Base-by-base conservation (phyloP, 2,329 filamentous ascomycete genomes). In the Stromatinia cepivora region DNA sequence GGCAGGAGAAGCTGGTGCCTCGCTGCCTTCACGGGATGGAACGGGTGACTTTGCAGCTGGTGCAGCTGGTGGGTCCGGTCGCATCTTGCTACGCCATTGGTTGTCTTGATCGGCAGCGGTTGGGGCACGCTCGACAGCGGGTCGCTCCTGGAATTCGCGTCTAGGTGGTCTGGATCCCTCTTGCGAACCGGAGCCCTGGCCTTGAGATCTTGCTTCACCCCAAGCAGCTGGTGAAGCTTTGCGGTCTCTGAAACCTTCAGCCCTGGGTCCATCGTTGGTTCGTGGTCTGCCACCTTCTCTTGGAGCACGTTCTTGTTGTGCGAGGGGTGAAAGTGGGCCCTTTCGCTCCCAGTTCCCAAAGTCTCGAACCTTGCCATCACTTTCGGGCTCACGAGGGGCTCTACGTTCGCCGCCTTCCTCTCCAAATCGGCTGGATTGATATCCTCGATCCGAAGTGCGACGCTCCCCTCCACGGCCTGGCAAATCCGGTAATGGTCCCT, bases 291-390 rank as follows among this genome's bases (percentile, higher is more conserved):
- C 87, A 71, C 82, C 85, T 52, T 88, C 87, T 71, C 87, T 84
- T 65, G 84, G 83, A 63, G 80, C 81, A 69, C 83, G 82, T 72
- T 89, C 86, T 58, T 82, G 79, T 70, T 82, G 85, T 65, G 84
- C 84, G 74, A 82, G 84, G 31, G 94, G 92, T 54, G 94, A 92
- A 69, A 98, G 85, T 50, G 95, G 95, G 17, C 95, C 95, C 79
- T 92, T 95, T 76, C 95, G 92, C 81, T 97, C 94, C 95, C 95
- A 99, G 81, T 93, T 96, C 75, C 88, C 86, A 74, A 95, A 91
- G 79, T 96, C 92, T 70, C 92, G 89, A 69, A 88, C 81, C 79
- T 92, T 94, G 74, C 90, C 90, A 79, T 94, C 92, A 66, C 84
- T 83, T 72, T 90, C 87, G 71, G 85, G 84, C 72, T 88, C 87